Conservation (phyloP, 2,329 filamentous ascomycete species). For the Pestalotiopsis fici region DNA sequence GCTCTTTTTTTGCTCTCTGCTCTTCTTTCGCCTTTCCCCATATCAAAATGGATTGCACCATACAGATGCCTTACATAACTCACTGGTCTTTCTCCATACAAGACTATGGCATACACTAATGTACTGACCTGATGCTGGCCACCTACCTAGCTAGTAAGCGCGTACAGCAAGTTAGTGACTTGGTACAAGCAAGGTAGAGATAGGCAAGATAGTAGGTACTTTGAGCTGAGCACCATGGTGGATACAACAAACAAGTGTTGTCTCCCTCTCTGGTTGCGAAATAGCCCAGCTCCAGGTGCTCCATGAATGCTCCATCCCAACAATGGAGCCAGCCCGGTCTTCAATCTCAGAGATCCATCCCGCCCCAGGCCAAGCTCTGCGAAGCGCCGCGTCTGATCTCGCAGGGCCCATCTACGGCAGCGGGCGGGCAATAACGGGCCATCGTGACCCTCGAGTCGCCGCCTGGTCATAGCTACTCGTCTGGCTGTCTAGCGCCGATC, state of each 20-base stretch:
- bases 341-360: neutral
- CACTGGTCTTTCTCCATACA: too few relatives aligned
- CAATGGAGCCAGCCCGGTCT: neutral
- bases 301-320: neutral
- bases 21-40: neutral
- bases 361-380: constrained; percentile 2
- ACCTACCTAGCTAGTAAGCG: too few relatives aligned
- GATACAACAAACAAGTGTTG: neutral
- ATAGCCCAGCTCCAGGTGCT: neutral
- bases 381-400: constrained; percentile 3
- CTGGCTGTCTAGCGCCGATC: constrained; percentile 12
- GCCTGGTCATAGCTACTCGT: constrained; percentile 10
- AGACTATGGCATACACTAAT: neutral
- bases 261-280: neutral
- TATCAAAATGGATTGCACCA: neutral
- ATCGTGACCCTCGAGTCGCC: constrained; percentile 10
- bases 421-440: constrained; percentile 9
- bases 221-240: neutral
- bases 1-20: neutral
- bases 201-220: neutral
- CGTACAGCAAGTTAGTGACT: neutral
- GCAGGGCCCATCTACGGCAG: constrained; percentile 4
- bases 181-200: neutral
- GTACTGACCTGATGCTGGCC: neutral
- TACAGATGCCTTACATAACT: too few relatives aligned